A percentile compares a stretch with the other conserved stretches of the same genome.
These are phyloP conservation scores for Quercus engelmannii DNA, from an alignment of 306 rosid species.

Conservation along the genomic window DNA sequence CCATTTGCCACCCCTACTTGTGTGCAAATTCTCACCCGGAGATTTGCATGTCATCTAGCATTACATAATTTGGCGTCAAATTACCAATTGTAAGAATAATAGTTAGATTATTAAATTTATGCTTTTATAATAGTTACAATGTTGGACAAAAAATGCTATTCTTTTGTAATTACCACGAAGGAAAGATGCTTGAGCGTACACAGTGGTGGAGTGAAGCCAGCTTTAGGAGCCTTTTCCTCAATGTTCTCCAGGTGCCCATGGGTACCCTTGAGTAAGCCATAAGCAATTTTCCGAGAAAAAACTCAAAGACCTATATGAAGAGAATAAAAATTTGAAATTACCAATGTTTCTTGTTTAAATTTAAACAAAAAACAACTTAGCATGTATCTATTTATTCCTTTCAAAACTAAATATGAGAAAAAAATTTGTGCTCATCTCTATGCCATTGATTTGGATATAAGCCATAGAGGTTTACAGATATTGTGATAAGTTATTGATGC, in stretches of 20 bases:
- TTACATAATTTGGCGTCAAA: neutral
- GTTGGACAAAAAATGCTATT: neutral
- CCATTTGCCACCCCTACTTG: neutral
- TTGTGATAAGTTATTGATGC: no score
- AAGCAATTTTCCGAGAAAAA: neutral
- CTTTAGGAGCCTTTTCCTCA: constrained; percentile 41
- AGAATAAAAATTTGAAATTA: neutral
- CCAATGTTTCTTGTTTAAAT: neutral
- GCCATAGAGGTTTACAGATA: no score
- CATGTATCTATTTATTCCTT: no score
- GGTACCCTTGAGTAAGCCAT: constrained; percentile 32
- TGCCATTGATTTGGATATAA: no score
- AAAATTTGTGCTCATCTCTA: neutral
- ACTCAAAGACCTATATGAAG: neutral
- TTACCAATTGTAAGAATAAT: no score
- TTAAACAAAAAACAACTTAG: neutral
- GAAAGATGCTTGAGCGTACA: constrained; percentile 44
- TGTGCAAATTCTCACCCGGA: constrained; percentile 55
- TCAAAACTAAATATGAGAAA: no score
- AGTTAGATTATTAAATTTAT: neutral
- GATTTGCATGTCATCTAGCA: constrained; percentile 60
- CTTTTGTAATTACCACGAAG: constrained; percentile 34
- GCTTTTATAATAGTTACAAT: neutral
- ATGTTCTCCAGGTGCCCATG: constrained; percentile 27
- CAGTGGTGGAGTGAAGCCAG: constrained; percentile 36